These are phyloP conservation scores for Debaryomyces fabryi DNA, from an alignment of 1,139 yeast species.

Conservation along the genomic window DNA sequence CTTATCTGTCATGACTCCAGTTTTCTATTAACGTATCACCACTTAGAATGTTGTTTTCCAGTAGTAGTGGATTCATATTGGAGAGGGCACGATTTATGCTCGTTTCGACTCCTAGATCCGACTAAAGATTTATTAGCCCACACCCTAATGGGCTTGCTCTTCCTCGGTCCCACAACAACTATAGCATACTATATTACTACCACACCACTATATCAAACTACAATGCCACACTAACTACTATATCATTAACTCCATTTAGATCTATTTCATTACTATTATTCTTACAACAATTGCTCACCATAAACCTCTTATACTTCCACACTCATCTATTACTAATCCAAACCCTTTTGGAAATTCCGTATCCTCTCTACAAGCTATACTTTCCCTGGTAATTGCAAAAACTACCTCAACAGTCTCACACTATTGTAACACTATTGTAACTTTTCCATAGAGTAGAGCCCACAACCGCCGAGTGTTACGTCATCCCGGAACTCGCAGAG, in stretches of 20 bases:
- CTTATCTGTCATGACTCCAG: conserved; percentile 8
- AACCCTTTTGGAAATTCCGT: not conserved
- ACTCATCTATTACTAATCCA: not conserved
- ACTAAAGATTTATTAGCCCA: not conserved
- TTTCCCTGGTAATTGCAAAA: not conserved
- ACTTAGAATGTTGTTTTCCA: not conserved
- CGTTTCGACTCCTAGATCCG: not conserved
- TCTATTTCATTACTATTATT: too few species aligned
- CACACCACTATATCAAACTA: too few species aligned
- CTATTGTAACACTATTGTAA: not conserved
- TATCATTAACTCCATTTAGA: too few species aligned
- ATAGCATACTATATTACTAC: too few species aligned
- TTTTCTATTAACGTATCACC: not conserved
- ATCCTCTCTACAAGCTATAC: too few species aligned
- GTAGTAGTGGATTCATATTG: not conserved
- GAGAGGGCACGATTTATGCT: not conserved
- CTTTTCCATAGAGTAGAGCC: too few species aligned
- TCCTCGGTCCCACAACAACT: too few species aligned
- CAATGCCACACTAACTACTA: too few species aligned
- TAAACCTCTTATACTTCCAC: too few species aligned
- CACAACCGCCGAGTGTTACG: not conserved
- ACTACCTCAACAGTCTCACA: not conserved
- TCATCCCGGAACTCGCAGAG: not conserved
- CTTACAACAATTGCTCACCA: too few species aligned
- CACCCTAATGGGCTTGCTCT: too few species aligned